A percentile compares a stretch with the other conserved stretches of the same genome.
phyloP scores from a whole-genome alignment of 2,329 filamentous ascomycete species.

The Trichophyton benhamiae region DNA sequence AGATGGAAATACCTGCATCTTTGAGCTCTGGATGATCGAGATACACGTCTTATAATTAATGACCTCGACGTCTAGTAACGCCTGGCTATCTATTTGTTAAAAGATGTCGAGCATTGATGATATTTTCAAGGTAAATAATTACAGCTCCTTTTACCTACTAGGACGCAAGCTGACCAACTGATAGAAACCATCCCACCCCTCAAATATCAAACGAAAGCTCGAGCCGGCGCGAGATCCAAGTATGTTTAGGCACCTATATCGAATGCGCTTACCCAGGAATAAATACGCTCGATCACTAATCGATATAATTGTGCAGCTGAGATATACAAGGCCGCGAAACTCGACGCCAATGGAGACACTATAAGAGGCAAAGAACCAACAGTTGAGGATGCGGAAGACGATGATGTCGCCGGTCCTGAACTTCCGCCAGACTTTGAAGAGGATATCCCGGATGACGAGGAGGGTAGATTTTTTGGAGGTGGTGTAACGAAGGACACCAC shows the following conservation, averaged over 20 bases:
- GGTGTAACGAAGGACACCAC: slow-evolving; percentile 72
- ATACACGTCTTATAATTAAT: neutral
- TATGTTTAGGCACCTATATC: slow-evolving; percentile 18
- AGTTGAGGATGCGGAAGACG: slow-evolving; percentile 39
- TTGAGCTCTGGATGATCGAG: neutral
- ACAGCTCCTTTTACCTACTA: neutral
- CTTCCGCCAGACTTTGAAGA: slow-evolving; percentile 47
- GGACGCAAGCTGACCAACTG: slow-evolving; percentile 12
- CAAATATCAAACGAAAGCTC: slow-evolving; percentile 46
- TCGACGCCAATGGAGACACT: slow-evolving; percentile 39
- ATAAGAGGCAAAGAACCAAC: slow-evolving; percentile 35
- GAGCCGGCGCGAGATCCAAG: slow-evolving; percentile 43
- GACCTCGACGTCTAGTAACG: neutral
- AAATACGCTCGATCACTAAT: neutral
- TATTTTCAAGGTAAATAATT: slow-evolving; percentile 42
- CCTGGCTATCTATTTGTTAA: neutral
- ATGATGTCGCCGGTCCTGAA: slow-evolving; percentile 41
- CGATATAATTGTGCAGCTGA: slow-evolving; percentile 26
- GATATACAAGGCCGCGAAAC: slow-evolving; percentile 49
- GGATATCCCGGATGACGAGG: slow-evolving; percentile 62
- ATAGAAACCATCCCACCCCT: slow-evolving; percentile 38
- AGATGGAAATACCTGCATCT: no score
- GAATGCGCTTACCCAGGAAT: neutral
- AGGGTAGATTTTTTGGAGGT: slow-evolving; percentile 89
- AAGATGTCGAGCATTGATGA: slow-evolving; percentile 50